Evolutionary conservation across 2,329 filamentous ascomycete species (phyloP).

Genomic region (Penicillium fuscoglaucum): DNA sequence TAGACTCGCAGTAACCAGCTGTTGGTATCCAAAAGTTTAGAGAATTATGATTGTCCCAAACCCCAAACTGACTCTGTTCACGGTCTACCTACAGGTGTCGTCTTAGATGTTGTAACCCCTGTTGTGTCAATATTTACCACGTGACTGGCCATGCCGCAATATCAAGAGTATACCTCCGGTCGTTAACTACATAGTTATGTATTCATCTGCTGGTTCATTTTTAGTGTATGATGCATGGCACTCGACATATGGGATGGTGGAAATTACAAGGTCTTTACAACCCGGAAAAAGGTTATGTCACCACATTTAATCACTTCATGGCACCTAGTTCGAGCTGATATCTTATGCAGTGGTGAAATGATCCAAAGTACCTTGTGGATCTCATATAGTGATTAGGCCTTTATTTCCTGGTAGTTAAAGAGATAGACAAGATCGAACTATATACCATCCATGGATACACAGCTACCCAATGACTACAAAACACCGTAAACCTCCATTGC

Average conservation of each 20-base stretch:
- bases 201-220: too few relatives aligned
- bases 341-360: neutral
- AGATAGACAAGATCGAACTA: neutral
- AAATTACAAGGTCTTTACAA: too few relatives aligned
- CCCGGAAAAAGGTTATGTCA: too few relatives aligned
- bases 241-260: too few relatives aligned
- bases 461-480: neutral
- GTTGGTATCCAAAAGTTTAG: too few relatives aligned
- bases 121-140: constrained; percentile 1
- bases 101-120: constrained; percentile 3
- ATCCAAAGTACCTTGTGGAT: neutral
- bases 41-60: neutral
- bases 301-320: too few relatives aligned
- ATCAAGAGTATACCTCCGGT: neutral
- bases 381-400: neutral
- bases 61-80: neutral
- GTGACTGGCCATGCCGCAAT: constrained; percentile 8
- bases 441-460: neutral
- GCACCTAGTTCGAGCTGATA: neutral
- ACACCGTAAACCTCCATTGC: neutral
- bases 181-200: too few relatives aligned
- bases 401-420: neutral
- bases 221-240: too few relatives aligned
- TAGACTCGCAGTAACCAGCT: neutral
- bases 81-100: neutral